Conservation (phyloP, 176 grass and related monocot genomes). For the Aegilops speltoides region DNA sequence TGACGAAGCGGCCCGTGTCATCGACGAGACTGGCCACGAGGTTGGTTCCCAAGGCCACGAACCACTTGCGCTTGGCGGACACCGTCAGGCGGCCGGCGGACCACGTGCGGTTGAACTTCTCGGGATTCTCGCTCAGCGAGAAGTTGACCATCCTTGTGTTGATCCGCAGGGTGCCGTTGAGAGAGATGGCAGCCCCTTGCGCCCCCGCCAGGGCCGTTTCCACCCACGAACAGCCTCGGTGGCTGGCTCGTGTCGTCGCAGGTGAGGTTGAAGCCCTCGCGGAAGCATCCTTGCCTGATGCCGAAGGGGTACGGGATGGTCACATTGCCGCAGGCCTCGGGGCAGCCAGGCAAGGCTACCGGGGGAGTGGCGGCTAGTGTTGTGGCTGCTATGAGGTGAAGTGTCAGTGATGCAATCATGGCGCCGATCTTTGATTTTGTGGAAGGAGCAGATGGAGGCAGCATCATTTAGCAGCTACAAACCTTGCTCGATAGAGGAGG, state of each 20-base stretch:
- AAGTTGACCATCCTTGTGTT: background rate
- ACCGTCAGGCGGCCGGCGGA: background rate
- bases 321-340: slow-evolving; percentile 4
- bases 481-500: no score
- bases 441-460: background rate
- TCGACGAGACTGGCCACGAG: background rate
- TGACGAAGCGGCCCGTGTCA: background rate
- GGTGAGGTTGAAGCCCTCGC: slow-evolving; percentile 27
- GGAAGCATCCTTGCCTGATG: background rate
- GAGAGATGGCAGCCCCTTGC: background rate
- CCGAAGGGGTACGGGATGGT: slow-evolving; percentile 39
- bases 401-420: no score
- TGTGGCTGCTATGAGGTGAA: background rate
- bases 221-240: background rate
- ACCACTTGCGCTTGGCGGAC: background rate
- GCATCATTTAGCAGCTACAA: background rate
- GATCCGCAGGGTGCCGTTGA: background rate
- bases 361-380: background rate
- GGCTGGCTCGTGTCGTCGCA: slow-evolving; percentile 11
- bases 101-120: background rate
- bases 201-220: no score
- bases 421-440: background rate
- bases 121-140: background rate
- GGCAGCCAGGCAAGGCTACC: slow-evolving; percentile 20
- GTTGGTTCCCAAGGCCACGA: slow-evolving; percentile 7